phyloP scores from a whole-genome alignment of 768 basidiomycete species.

The Tylopilus rubrobrunneus region DNA sequence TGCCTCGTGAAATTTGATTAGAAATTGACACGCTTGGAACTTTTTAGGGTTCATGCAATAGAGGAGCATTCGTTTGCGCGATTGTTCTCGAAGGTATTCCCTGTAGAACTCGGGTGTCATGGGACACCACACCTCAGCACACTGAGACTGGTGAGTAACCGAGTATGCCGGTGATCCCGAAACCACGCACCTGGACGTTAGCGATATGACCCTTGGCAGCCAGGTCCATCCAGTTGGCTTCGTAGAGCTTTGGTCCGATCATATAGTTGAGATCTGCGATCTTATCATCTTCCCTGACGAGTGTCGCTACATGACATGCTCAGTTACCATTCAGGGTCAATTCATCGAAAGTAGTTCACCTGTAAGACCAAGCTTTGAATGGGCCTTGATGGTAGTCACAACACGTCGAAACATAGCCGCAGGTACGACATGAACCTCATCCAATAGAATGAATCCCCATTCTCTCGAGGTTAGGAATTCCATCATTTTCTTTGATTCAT shows the following conservation, averaged over 20 bases:
- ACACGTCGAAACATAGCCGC: conserved; percentile 98
- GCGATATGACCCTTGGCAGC: conserved; percentile 99
- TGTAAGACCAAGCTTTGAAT: conserved; percentile 95
- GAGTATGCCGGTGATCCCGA: not conserved
- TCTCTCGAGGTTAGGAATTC: conserved; percentile 97
- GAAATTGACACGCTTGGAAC: conserved; percentile 98
- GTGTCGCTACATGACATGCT: conserved; percentile 60
- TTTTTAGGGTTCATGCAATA: conserved; percentile 99
- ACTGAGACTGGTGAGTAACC: conserved; percentile 44
- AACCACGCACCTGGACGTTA: conserved; percentile 84
- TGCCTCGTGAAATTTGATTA: conserved; percentile 97
- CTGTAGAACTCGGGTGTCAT: conserved; percentile 99
- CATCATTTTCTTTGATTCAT: conserved; percentile 99
- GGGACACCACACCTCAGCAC: conserved; percentile 99
- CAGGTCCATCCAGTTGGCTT: conserved; percentile 99
- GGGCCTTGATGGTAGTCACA: conserved; percentile 97
- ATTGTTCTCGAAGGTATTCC: conserved; percentile 91
- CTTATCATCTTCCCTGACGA: conserved; percentile 98
- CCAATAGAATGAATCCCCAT: conserved; percentile 97
- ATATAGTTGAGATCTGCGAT: conserved; percentile 98
- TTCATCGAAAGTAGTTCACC: conserved; percentile 44
- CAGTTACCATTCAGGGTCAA: conserved; percentile 1
- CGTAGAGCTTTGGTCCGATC: conserved; percentile 99
- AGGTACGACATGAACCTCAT: conserved; percentile 98
- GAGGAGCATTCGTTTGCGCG: conserved; percentile 89